Conservation (phyloP, 129 eudicot genomes). For the Escallonia rubra region DNA sequence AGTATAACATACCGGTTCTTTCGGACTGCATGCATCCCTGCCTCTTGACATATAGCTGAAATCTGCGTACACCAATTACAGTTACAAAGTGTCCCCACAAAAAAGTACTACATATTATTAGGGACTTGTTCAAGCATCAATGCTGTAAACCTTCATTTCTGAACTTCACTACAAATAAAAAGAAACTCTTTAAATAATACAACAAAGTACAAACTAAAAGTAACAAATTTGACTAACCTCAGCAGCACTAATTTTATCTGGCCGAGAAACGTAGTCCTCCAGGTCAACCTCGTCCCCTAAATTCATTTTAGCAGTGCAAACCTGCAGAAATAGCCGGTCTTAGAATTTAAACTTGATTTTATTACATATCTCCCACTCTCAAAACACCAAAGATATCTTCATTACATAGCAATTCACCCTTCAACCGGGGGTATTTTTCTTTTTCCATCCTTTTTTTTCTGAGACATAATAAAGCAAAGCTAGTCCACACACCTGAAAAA, state of each 20-base stretch:
- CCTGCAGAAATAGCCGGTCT: conserved; percentile 32
- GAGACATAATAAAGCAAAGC: not conserved
- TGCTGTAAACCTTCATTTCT: not conserved
- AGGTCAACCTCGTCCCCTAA: conserved; percentile 84
- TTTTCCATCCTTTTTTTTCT: no score
- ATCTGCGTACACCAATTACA: conserved; percentile 33
- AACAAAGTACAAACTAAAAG: not conserved
- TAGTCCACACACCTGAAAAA: conserved; percentile 30
- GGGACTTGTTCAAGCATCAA: not conserved
- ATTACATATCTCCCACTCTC: not conserved
- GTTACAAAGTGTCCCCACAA: not conserved
- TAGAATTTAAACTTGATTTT: conserved; percentile 1
- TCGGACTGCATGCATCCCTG: conserved; percentile 94
- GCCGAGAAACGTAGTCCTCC: conserved; percentile 89
- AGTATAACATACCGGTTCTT: conserved; percentile 83
- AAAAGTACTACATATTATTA: no score
- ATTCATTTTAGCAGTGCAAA: conserved; percentile 89
- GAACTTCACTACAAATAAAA: no score
- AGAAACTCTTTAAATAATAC: no score
- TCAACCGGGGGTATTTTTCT: no score
- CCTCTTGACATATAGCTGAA: conserved; percentile 90
- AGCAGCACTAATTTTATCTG: conserved; percentile 94
- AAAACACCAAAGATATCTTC: not conserved
- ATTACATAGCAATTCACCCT: no score
- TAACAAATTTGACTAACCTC: conserved; percentile 52